Base-by-base conservation (phyloP, 1,284 basidiomycete species). In the Phenoliferia sp. region DNA sequence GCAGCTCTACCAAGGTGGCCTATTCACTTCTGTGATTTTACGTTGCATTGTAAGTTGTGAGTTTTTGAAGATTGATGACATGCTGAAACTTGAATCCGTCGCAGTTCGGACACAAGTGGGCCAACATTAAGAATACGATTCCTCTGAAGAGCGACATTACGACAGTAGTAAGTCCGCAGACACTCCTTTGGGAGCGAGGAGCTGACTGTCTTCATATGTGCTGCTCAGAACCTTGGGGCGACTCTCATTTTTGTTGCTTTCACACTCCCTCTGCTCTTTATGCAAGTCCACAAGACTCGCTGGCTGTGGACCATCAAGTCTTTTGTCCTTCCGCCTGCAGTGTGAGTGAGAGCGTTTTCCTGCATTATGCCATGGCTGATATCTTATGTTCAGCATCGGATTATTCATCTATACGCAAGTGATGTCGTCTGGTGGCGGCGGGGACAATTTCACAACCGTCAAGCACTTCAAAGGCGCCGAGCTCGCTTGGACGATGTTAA, bases 171-270 rank as follows among this genome's bases (percentile, higher is more conserved):
- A 19, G 48, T 52, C 48, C 48, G n/a, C n/a, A n/a, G n/a, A n/a
- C n/a, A n/a, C n/a, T 5, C 5, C 19, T 52, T 7, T 5, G 5
- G 48, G 9, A 22, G 6, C 48, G 19, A 19, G 9, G 6, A 19
- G 48, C 5, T n/a, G 22, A 19, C 7, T 22, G 19, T 26, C 9
- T 26, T 52, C 6, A 52, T 5, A 19, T 7, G 28, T 52, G 28
- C 7, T 7, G 17, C 48, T n/a, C 48, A 52, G 32, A 74, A 76
- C 57, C 74, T 80, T 61, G 44, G 78, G 19, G 73, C 67, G 32
- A 80, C 78, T 67, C 74, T 79, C 60, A 60, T 80, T 59, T 77
- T 76, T 62, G 76, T 73, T 50, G 59, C 77, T 34, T 56, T 79
- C 57, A 76, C 74, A 12, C 50, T 79, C 3, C 78, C 78, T 0